Base-by-base conservation (phyloP, 306 rosid species). In the Vigna mungo region DNA sequence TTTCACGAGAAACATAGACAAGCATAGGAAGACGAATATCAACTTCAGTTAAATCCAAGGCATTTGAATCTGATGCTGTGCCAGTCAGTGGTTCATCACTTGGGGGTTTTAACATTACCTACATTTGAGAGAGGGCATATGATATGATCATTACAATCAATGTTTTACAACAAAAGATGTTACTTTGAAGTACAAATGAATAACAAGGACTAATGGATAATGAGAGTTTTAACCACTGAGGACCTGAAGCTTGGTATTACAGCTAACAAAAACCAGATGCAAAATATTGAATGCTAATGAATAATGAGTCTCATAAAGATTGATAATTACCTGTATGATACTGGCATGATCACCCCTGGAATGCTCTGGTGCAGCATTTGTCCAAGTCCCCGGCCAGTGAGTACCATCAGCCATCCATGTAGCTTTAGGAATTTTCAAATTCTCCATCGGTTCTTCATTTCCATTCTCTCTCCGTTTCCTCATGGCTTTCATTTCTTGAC, bases 21-120 rank as follows among this genome's bases (percentile, higher is more conserved):
- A 91, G 93, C 94, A 89, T 78, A 30, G 97, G 97, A 75, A 91
- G 92, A 30, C 97, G 97, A 68, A 89, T 89, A 73, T 91, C 97
- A 70, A 88, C 87, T 81, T 88, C 92, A 32, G 82, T 64, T 17
- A 89, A 82, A 78, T 88, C 85, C 69, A 80, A 53, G 65, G 74
- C 54, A 76, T 63, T 84, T 76, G 88, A 78, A 32, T 89, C 94
- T 27, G 81, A 69, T 65, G 10, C 78, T 13, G 81, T 36, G 62
- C 92, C 90, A 5, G 41, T 58, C 34, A 89, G 85, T 80, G 92
- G 91, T 72, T 85, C 89, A 55, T 88, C 89, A 43, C 94, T 89
- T 1, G 97, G 94, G 52, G 94, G 91, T 80, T 91, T 88, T 72
- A 86, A 64, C 97, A 91, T 89, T 39, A 88, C 90, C 97, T 91